Evolutionary conservation across 129 eudicot genomes (phyloP), one percentile per base, ranked within the genome.

Genomic region (Dittrichia graveolens): DNA sequence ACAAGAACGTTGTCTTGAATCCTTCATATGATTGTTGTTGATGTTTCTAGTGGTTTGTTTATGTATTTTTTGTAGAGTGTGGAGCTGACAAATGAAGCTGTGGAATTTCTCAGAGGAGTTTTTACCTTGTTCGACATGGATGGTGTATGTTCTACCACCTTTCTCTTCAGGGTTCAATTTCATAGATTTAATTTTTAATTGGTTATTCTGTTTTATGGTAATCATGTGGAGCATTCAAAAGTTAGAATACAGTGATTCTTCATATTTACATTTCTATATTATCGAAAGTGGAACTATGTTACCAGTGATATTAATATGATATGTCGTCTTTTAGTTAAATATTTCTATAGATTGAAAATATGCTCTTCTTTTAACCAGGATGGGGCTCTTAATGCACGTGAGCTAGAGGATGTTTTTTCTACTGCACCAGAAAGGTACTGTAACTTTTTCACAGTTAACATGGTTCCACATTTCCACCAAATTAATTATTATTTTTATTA

Each of bases 341-440:
- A 18, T 8, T 49, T 70, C 9, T 35, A 2, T 66, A 54, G 37
- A 42, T 62, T 70, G 10, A 78, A 61, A 61, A 61, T 71, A 13
- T 61, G 67, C 65, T 12, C 1, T 7, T 42, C 18, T 73, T 46
- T 31, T 59, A 64, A 57, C 79, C 84, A 94, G 98, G 97, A 90
- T 80, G 91, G 96, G 15, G 86, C 93, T 40, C 89, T 94, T 68
- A 82, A 86, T 53, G 68, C 82, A 61, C 54, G 31, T 73, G 98
- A 94, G 73, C 87, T 94, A 65, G 97, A 87, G 71, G 98, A 90
- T 71, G 69, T 94, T 46, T 94, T 94, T 74, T 94, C 98, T 65
- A 94, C 97, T 50, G 93, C 98, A 71, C 97, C 98, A 65, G 97
- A 94, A 70, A 90, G 96, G 98, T 94, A 83, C 67, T 75, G 6